These are phyloP conservation scores for Taphrina flavorubra DNA, from an alignment of 1,139 yeast species.

Conservation along the genomic window DNA sequence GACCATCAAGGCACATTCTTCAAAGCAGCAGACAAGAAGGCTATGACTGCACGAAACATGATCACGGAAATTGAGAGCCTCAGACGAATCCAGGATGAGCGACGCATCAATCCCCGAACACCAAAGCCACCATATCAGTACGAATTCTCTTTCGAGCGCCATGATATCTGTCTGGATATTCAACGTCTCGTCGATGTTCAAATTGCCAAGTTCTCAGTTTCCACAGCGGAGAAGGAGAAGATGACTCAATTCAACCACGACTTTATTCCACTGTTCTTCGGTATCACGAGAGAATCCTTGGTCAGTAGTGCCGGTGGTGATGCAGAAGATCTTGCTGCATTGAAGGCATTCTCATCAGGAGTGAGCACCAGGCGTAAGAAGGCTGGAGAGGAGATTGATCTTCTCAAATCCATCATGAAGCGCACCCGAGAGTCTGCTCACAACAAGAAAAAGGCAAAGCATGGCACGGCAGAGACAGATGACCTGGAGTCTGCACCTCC, in stretches of 20 bases:
- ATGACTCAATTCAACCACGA: constrained; percentile 73
- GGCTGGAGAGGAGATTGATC: constrained; percentile 37
- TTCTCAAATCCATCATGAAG: constrained; percentile 52
- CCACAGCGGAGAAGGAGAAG: constrained; percentile 79
- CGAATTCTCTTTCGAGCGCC: constrained; percentile 68
- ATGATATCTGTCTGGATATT: constrained; percentile 74
- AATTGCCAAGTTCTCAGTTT: constrained; percentile 71
- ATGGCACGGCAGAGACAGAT: constrained; percentile 46
- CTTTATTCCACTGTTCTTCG: constrained; percentile 73
- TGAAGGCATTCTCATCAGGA: constrained; percentile 23
- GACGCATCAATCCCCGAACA: constrained; percentile 82
- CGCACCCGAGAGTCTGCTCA: constrained; percentile 59
- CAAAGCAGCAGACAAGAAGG: constrained; percentile 93
- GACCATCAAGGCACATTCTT: constrained; percentile 95
- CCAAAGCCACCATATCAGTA: constrained; percentile 82
- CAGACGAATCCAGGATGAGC: constrained; percentile 81
- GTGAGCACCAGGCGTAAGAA: constrained; percentile 38
- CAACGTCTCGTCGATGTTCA: constrained; percentile 71
- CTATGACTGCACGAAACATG: constrained; percentile 84
- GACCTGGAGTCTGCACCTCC: constrained; percentile 48
- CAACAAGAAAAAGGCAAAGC: constrained; percentile 50
- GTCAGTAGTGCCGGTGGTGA: constrained; percentile 33
- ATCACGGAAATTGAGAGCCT: constrained; percentile 91
- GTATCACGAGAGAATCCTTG: constrained; percentile 51
- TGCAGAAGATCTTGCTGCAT: constrained; percentile 25